Percentiles rank a stretch among this genome's conserved stretches.
phyloP scores from a whole-genome alignment of 768 basidiomycete species.

The Russula virescens region DNA sequence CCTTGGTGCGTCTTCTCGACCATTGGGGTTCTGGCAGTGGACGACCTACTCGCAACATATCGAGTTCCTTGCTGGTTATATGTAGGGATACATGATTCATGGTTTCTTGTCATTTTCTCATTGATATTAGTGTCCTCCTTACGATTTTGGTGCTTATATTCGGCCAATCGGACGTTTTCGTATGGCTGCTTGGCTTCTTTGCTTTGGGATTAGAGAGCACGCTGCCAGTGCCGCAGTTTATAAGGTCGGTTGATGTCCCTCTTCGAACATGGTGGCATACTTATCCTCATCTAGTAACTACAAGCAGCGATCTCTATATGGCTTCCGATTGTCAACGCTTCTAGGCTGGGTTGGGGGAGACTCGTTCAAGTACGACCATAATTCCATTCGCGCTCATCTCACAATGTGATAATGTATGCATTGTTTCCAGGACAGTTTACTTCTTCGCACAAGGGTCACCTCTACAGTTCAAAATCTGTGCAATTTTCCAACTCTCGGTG shows the following conservation, averaged over 20 bases:
- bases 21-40: conserved; percentile 85
- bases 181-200: conserved; percentile 63
- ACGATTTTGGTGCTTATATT: conserved; percentile 74
- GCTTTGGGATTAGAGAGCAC: conserved; percentile 82
- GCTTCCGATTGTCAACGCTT: conserved; percentile 77
- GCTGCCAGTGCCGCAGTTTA: conserved; percentile 77
- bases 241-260: conserved; percentile 45
- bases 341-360: conserved; percentile 83
- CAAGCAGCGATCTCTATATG: conserved; percentile 72
- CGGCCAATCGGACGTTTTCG: conserved; percentile 52
- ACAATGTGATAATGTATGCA: not conserved
- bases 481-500: conserved; percentile 76
- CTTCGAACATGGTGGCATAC: conserved; percentile 5
- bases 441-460: conserved; percentile 72
- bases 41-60: conserved; percentile 68
- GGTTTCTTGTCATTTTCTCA: not conserved
- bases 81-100: conserved; percentile 41
- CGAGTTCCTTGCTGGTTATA: conserved; percentile 74
- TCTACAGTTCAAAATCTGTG: conserved; percentile 77
- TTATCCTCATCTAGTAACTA: conserved; percentile 52
- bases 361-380: conserved; percentile 62
- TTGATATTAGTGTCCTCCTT: conserved; percentile 46
- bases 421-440: conserved; percentile 54
- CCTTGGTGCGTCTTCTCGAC: conserved; percentile 54
- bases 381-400: not conserved